Base-by-base conservation (phyloP, 148 eudicot species). In the Hydrangea macrophylla region DNA sequence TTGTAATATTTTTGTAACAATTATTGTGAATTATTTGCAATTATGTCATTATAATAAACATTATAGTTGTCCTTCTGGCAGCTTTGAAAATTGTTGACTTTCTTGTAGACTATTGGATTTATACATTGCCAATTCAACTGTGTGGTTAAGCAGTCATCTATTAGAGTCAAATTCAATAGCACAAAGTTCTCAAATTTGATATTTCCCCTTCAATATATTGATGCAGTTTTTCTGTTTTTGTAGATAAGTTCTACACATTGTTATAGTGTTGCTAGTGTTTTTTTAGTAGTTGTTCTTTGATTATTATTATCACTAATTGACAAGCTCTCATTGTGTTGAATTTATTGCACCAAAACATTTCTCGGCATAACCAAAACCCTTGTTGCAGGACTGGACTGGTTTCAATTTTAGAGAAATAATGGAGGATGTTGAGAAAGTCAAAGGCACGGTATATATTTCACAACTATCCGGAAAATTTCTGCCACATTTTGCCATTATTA, bases 371-470 rank as follows among this genome's bases (percentile, higher is more conserved):
- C 67, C 6, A 27, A 33, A 57, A 35, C 56, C 30, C 59, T 72
- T 70, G 35, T 73, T 72, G 75, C 93, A 94, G 99, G 97, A 94
- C 69, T 94, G 99, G 99, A 89, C 86, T 51, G 97, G 99, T 67
- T 81, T 94, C 65, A 76, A 80, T 79, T 94, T 94, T 74, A 82
- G 88, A 76, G 77, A 78, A 76, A 94, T 94, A 70, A 94, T 94
- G 97, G 80, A 74, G n/a, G 99, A 94, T 42, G 99, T 94, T 69
- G 97, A 94, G 82, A 88, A 87, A 81, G 91, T 84, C 62, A 90
- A 85, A 90, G 85, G 86, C 87, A 91, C 93, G 88, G 97, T 90
- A 88, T 72, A 39, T 48, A 31, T 59, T 42, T 76, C 60, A 42
- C 57, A 26, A 45, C 12, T 57, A 33, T 69, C 33, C 54, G 13